phyloP scores from a whole-genome alignment of 495 filamentous ascomycete species.

The Podospora fimiseda region DNA sequence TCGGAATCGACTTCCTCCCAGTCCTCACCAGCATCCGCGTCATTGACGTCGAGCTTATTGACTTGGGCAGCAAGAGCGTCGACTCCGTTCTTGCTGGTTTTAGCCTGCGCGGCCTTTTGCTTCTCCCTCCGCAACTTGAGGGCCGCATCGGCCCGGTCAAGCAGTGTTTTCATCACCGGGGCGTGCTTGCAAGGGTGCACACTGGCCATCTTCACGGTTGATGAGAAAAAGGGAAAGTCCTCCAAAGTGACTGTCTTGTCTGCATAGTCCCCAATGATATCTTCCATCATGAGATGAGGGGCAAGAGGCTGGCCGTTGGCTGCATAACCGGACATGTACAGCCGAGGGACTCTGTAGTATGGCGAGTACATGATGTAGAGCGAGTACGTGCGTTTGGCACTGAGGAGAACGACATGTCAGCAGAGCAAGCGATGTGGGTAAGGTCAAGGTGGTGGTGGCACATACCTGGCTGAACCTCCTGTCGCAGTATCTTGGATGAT shows the following conservation, averaged over 20 bases:
- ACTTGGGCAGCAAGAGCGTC: conserved; percentile 56
- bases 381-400: conserved; percentile 83
- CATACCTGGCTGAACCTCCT: conserved; percentile 62
- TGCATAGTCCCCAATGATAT: conserved; percentile 98
- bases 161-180: conserved; percentile 93
- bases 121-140: conserved; percentile 84
- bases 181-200: conserved; percentile 93
- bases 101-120: conserved; percentile 48
- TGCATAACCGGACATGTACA: conserved; percentile 89
- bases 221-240: conserved; percentile 88
- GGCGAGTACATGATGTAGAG: conserved; percentile 97
- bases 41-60: conserved; percentile 43
- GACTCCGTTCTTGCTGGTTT: conserved; percentile 46
- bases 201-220: conserved; percentile 84
- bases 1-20: conserved; percentile 75
- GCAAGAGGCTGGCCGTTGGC: conserved; percentile 77
- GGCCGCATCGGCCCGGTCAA: conserved; percentile 90
- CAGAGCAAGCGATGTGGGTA: too few relatives aligned
- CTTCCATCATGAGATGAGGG: conserved; percentile 94
- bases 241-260: conserved; percentile 99
- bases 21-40: conserved; percentile 55
- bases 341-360: conserved; percentile 92
- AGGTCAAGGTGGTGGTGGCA: too few relatives aligned
- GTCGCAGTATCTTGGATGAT: conserved; percentile 76
- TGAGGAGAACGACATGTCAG: conserved; percentile 27